phyloP scores from a whole-genome alignment of 192 early-diverging fungal species.

The Umbelopsis sp. region DNA sequence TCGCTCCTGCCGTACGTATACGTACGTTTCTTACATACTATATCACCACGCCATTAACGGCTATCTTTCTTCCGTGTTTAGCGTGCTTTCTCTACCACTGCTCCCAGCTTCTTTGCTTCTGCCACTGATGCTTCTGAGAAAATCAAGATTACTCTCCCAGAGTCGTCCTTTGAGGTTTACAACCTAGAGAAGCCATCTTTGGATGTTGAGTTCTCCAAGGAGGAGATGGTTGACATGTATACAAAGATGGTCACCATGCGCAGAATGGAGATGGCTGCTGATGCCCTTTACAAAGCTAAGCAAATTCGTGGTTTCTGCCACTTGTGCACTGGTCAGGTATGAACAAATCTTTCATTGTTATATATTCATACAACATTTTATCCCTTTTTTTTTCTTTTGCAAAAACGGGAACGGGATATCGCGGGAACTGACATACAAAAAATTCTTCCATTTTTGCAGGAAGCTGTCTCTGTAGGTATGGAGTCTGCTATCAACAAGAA shows the following conservation, averaged over 20 bases:
- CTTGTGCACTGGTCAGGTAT: slow-evolving; percentile 93
- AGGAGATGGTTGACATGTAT: slow-evolving; percentile 82
- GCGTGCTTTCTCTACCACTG: slow-evolving; percentile 42
- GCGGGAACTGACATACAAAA: slow-evolving; percentile 4
- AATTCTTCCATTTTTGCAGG: slow-evolving; percentile 38
- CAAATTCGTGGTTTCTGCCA: slow-evolving; percentile 98
- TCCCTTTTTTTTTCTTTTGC: not conserved
- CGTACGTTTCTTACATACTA: not conserved
- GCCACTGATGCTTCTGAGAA: slow-evolving; percentile 26
- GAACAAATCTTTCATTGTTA: no score
- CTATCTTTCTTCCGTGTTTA: not conserved
- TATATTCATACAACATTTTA: slow-evolving; percentile 8
- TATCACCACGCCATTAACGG: not conserved
- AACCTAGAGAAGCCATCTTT: slow-evolving; percentile 75
- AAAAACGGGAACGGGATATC: slow-evolving; percentile 4
- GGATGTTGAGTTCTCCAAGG: slow-evolving; percentile 64
- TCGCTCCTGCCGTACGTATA: slow-evolving; percentile 20
- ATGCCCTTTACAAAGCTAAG: slow-evolving; percentile 95
- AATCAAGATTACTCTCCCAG: slow-evolving; percentile 72
- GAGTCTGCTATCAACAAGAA: slow-evolving; percentile 83
- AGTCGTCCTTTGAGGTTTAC: slow-evolving; percentile 78
- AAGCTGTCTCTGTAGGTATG: slow-evolving; percentile 93
- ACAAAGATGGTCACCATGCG: slow-evolving; percentile 87
- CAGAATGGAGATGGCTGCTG: slow-evolving; percentile 91
- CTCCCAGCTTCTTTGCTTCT: slow-evolving; percentile 26